A percentile compares a stretch with the other conserved stretches of the same genome.
phyloP scores from a whole-genome alignment of 495 filamentous ascomycete species.

The Thozetella sp. region DNA sequence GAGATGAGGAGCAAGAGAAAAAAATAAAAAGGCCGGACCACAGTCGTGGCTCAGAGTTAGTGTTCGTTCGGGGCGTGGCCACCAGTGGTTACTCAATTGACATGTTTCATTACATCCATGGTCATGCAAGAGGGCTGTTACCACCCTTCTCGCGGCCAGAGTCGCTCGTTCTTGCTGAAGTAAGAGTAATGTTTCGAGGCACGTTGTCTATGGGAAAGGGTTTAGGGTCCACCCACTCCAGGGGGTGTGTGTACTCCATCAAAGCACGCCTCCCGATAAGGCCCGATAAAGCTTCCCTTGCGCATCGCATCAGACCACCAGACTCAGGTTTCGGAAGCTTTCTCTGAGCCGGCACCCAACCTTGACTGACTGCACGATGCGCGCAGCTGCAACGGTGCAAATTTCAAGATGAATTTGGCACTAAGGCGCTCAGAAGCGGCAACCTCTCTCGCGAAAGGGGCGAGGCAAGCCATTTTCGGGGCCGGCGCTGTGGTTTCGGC shows the following conservation, averaged over 20 bases:
- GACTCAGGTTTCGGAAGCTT: neutral
- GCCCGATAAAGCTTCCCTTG: neutral
- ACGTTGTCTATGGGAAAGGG: too few species aligned
- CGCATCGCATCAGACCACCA: neutral
- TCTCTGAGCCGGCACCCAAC: neutral
- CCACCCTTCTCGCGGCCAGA: too few species aligned
- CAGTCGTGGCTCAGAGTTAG: too few species aligned
- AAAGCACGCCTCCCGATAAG: neutral
- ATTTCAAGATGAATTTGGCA: neutral
- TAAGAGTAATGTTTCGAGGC: too few species aligned
- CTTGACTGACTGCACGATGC: neutral
- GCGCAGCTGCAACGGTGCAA: neutral
- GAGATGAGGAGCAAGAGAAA: too few species aligned
- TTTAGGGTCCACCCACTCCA: too few species aligned
- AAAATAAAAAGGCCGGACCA: too few species aligned
- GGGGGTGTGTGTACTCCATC: neutral
- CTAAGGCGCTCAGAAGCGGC: neutral
- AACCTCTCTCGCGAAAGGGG: neutral
- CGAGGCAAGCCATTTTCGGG: neutral
- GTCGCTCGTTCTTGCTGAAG: too few species aligned
- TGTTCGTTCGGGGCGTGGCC: too few species aligned
- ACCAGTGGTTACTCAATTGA: too few species aligned
- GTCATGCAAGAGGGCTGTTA: too few species aligned
- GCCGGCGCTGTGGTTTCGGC: neutral
- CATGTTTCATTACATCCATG: too few species aligned